A percentile compares a stretch with the other conserved stretches of the same genome.
These are phyloP conservation scores for Phaeophleospora eucalypticola DNA, from an alignment of 2,329 filamentous ascomycete species.

Conservation along the genomic window DNA sequence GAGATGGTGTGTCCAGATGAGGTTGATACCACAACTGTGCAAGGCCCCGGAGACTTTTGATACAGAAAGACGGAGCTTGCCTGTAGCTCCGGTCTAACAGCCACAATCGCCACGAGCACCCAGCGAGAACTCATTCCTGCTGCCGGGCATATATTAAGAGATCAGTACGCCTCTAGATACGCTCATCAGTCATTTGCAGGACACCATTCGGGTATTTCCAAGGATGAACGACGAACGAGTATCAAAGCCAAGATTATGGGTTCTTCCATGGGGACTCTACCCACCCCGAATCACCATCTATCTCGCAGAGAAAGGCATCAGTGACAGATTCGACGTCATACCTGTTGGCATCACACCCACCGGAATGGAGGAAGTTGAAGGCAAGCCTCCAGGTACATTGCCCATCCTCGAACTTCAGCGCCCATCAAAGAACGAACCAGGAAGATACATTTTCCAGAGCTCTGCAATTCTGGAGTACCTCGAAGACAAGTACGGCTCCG, in stretches of 20 bases:
- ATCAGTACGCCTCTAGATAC: too few species aligned
- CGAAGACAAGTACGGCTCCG: conserved; percentile 10
- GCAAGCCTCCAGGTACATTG: conserved; percentile 13
- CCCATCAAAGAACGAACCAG: conserved; percentile 3
- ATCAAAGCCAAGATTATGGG: conserved; percentile 11
- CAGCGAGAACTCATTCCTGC: too few species aligned
- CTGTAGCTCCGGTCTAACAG: too few species aligned
- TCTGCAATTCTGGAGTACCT: conserved; percentile 15
- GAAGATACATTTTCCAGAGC: conserved; percentile 13
- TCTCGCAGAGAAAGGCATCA: conserved; percentile 14
- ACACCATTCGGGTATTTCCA: too few species aligned
- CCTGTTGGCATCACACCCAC: conserved; percentile 4
- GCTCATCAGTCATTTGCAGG: too few species aligned
- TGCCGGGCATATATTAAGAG: too few species aligned
- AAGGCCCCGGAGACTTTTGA: too few species aligned
- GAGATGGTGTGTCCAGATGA: too few species aligned
- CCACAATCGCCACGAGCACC: too few species aligned
- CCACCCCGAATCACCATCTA: conserved; percentile 16
- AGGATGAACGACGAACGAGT: too few species aligned
- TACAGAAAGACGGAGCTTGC: too few species aligned
- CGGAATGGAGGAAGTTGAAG: conserved; percentile 9
- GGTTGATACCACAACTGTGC: too few species aligned
- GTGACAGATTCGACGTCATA: conserved; percentile 7
- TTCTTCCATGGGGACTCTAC: conserved; percentile 12
- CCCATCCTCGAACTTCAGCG: conserved; percentile 11